Conservation (phyloP, 2,329 filamentous ascomycete genomes). For the Colletotrichum tamarilloi region DNA sequence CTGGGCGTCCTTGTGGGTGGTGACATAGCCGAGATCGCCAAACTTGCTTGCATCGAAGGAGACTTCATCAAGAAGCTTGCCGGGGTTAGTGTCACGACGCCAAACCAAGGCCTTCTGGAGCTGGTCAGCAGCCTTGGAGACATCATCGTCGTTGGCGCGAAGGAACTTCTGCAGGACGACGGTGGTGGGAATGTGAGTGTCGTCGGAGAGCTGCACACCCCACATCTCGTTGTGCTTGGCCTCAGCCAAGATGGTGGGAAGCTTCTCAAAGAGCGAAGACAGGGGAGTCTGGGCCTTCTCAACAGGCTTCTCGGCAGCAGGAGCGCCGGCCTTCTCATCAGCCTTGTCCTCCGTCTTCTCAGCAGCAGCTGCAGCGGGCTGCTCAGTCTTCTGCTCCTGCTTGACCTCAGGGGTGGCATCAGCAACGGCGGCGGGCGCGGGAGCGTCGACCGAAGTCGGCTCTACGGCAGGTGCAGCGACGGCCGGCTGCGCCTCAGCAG, state of each 20-base stretch:
- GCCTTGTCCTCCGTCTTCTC: conserved; percentile 46
- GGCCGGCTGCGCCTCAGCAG: conserved; percentile 8
- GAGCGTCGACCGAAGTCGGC: conserved; percentile 24
- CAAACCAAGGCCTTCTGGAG: conserved; percentile 83
- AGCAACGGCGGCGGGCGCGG: conserved; percentile 27
- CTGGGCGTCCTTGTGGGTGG: conserved; percentile 70
- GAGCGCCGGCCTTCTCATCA: conserved; percentile 28
- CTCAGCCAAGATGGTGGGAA: conserved; percentile 67
- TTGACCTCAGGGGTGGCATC: conserved; percentile 38
- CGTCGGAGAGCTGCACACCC: conserved; percentile 75
- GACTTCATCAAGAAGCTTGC: conserved; percentile 70
- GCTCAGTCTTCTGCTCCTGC: conserved; percentile 14
- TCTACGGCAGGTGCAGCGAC: conserved; percentile 36
- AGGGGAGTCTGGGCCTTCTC: conserved; percentile 52
- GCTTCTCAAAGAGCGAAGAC: conserved; percentile 65
- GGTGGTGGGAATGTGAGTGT: conserved; percentile 76
- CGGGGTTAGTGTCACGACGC: conserved; percentile 81
- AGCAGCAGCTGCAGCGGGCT: conserved; percentile 38
- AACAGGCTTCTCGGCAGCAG: conserved; percentile 30
- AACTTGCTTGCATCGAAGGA: conserved; percentile 79
- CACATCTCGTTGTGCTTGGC: conserved; percentile 83
- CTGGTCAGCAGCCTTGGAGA: conserved; percentile 80
- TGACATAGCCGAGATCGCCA: conserved; percentile 82
- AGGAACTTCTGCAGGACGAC: conserved; percentile 94
- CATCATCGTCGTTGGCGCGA: conserved; percentile 84